Conservation (phyloP, 345 rosid genomes). For the Noccaea caerulescens region DNA sequence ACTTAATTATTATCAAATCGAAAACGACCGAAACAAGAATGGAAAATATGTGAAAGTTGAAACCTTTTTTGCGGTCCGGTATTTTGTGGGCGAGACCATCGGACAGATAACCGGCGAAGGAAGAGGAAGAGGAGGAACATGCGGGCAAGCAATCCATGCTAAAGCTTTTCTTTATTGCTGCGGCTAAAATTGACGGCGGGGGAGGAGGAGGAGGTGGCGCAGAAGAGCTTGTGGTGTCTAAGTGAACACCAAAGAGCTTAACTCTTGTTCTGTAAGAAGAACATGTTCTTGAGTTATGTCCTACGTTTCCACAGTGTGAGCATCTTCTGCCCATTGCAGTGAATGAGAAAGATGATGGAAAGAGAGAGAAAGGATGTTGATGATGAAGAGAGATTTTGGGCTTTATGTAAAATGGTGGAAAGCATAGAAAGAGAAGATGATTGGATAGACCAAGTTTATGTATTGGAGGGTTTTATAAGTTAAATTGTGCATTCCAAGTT, state of each 20-base stretch:
- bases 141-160: conserved; percentile 45
- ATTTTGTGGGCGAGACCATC: conserved; percentile 41
- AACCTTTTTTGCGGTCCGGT: conserved; percentile 46
- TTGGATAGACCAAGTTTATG: conserved; percentile 42
- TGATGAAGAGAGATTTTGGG: conserved; percentile 33
- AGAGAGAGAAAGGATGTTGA: conserved; percentile 19
- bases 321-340: conserved; percentile 46
- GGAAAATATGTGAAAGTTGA: background rate
- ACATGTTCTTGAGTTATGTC: conserved; percentile 49
- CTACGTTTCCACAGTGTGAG: conserved; percentile 46
- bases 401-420: conserved; percentile 45
- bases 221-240: conserved; percentile 40
- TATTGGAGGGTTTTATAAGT: conserved; percentile 19
- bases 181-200: conserved; percentile 27
- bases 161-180: conserved; percentile 42
- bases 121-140: conserved; percentile 44
- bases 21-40: background rate
- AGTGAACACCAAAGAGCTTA: conserved; percentile 47
- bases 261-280: conserved; percentile 37
- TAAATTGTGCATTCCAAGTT: conserved; percentile 31
- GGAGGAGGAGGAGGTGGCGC: conserved; percentile 31
- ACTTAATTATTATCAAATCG: background rate
- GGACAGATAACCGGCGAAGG: conserved; percentile 41
- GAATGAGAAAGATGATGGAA: conserved; percentile 7
- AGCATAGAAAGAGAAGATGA: conserved; percentile 35